Conservation (phyloP, 495 filamentous ascomycete species). For the Penicillium alfredii region DNA sequence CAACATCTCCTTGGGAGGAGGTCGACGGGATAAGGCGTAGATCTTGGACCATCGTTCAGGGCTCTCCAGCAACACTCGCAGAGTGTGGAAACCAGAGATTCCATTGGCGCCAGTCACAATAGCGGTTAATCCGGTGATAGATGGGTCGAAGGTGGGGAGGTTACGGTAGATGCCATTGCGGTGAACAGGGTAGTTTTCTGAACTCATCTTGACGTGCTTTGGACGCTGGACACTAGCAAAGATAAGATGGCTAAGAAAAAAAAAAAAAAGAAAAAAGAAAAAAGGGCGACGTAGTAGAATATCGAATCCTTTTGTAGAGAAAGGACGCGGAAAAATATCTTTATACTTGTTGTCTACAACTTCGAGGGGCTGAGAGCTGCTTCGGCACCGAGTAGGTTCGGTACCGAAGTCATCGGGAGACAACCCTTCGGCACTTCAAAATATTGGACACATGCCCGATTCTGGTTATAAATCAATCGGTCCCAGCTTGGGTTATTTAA, state of each 20-base stretch:
- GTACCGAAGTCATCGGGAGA: no score
- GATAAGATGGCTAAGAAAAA: background rate
- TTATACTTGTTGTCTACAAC: no score
- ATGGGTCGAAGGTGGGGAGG: conserved; percentile 3
- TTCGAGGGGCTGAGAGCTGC: no score
- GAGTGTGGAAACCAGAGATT: conserved; percentile 42
- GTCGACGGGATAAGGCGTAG: conserved; percentile 38
- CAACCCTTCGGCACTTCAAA: no score
- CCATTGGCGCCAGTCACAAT: conserved; percentile 49
- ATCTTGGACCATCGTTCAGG: conserved; percentile 46
- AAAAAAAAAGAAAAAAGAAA: conserved; percentile 7
- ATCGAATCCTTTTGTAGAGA: no score
- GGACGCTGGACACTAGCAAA: no score
- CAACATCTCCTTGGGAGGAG: conserved; percentile 23
- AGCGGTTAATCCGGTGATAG: conserved; percentile 34
- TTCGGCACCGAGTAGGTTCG: no score
- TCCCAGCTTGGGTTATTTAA: no score
- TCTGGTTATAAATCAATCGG: no score
- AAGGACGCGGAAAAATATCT: conserved; percentile 10
- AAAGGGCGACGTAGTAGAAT: conserved; percentile 5
- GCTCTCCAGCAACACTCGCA: conserved; percentile 34
- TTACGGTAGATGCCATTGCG: conserved; percentile 1
- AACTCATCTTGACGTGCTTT: no score
- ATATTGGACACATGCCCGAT: no score
- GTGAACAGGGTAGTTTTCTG: conserved; percentile 3